Base-by-base conservation (phyloP, 768 basidiomycete genomes). In the Lyophyllum semitale region DNA sequence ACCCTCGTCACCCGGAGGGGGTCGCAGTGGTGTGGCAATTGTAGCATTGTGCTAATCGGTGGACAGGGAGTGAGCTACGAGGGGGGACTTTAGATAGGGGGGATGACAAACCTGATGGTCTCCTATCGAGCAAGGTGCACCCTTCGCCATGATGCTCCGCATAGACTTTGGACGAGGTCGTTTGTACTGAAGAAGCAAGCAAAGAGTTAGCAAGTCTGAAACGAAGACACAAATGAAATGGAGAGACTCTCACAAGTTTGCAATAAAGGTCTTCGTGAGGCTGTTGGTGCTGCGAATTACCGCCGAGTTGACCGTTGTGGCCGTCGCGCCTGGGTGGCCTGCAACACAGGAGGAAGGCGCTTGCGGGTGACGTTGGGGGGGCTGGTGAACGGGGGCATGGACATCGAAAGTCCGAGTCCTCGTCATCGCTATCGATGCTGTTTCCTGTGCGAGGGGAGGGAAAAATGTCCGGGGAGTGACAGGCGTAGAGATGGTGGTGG, bases 21-120 rank as follows among this genome's bases (percentile, higher is more conserved):
- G 91, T 93, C 13, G 91, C 89, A 2, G 89, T 93, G 22, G 92
- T 93, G 65, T 92, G 88, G 74, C 91, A 93, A 65, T 93, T 93
- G 73, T 90, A 92, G 73, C 91, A 94, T 76, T 92, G 90, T 2
- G 91, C 91, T 80, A 78, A 68, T 54, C 69, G 57, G 53, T 48
- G 58, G 60, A 68, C 64, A 62, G 67, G 68, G 48, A 65, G 66
- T 65, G 65, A 63, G 58, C 58, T 64, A 66, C 61, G 61, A 59
- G 60, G 60, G 50, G 63, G 67, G 58, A 66, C 38, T 68, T 54
- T 61, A 68, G 63, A 65, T 60, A 60, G 54, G 59, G 60, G 61
- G 64, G 60, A 60, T 44, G 59, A 77, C 81, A 68, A 71, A 86
- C 87, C 84, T 68, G 59, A 85, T 80, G 50, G 85, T 77, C 67